phyloP scores from a whole-genome alignment of 257 asterid genomes.

The Nyctanthes arbortristis region DNA sequence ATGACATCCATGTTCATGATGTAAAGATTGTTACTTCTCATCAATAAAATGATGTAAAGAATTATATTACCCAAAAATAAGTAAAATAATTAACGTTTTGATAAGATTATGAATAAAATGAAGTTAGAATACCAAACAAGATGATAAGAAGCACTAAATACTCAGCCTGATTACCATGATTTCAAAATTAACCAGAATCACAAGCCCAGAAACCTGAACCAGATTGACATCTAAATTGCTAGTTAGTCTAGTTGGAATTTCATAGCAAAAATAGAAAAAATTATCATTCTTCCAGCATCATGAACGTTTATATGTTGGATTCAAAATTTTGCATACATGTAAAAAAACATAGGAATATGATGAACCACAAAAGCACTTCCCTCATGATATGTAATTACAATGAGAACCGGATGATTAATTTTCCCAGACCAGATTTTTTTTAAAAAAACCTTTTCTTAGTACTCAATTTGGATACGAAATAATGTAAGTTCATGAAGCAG shows the following conservation, averaged over 20 bases:
- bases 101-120: neutral
- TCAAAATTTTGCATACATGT: neutral
- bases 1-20: neutral
- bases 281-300: neutral
- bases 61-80: neutral
- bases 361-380: neutral
- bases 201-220: neutral
- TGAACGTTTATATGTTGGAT: neutral
- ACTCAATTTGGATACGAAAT: neutral
- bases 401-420: neutral
- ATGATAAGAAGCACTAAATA: neutral
- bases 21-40: neutral
- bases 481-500: neutral
- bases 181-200: neutral
- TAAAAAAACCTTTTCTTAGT: conserved; percentile 1
- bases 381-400: neutral
- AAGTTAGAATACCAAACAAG: neutral
- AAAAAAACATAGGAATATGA: neutral
- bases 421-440: neutral
- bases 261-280: no score
- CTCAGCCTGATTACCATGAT: neutral
- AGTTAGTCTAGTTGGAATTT: neutral
- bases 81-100: neutral
- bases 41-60: neutral
- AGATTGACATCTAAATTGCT: neutral